phyloP scores from a whole-genome alignment of 192 early-diverging fungal species.

The Backusella macrospora region DNA sequence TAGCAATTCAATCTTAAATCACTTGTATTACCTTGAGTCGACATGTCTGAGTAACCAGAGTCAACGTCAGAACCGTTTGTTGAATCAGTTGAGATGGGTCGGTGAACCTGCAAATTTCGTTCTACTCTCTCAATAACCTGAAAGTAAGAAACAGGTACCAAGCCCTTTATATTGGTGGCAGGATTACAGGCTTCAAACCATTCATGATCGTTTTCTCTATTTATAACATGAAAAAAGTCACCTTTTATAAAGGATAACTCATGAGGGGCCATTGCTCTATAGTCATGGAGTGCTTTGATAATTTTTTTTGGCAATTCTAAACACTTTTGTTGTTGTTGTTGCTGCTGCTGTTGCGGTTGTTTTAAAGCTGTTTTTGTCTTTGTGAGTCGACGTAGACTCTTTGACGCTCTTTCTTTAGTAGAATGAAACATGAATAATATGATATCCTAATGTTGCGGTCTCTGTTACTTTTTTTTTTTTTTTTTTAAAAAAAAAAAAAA shows the following conservation, averaged over 20 bases:
- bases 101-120: constrained; percentile 32
- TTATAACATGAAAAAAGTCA: constrained; percentile 76
- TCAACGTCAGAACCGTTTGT: constrained; percentile 39
- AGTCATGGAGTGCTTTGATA: constrained; percentile 72
- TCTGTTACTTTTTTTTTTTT: not conserved
- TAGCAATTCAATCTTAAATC: not conserved
- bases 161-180: constrained; percentile 64
- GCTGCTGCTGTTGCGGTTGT: not conserved
- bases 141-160: constrained; percentile 71
- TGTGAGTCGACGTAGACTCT: constrained; percentile 17
- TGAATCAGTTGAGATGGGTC: constrained; percentile 24
- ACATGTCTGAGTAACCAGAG: constrained; percentile 32
- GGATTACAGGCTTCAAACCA: constrained; percentile 79
- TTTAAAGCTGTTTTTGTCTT: not conserved
- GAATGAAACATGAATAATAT: constrained; percentile 21
- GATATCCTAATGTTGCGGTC: not conserved
- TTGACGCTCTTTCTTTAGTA: constrained; percentile 22
- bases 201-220: constrained; percentile 63
- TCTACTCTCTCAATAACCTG: constrained; percentile 62
- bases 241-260: constrained; percentile 76
- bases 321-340: not conserved
- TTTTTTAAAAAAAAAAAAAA: too few relatives aligned
- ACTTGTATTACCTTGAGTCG: constrained; percentile 23
- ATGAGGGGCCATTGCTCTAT: constrained; percentile 57
- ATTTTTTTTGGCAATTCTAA: constrained; percentile 67